These are phyloP conservation scores for Fusarium tuaranense DNA, from an alignment of 2,329 filamentous ascomycete genomes.

Conservation along the genomic window DNA sequence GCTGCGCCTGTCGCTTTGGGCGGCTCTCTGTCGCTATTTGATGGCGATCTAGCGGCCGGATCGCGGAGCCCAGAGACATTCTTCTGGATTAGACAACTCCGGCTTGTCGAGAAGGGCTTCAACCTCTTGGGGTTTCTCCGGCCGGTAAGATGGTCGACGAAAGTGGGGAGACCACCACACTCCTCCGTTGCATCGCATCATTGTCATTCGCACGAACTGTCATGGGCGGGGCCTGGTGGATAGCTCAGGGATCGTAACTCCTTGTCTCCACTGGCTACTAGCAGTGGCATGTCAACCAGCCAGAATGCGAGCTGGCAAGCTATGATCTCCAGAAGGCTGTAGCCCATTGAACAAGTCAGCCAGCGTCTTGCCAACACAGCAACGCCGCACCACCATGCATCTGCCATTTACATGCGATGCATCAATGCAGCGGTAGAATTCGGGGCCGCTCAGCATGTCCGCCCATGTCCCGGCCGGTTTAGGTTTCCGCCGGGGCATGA, in stretches of 20 bases:
- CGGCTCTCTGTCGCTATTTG: slow-evolving; percentile 31
- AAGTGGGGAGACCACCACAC: slow-evolving; percentile 1
- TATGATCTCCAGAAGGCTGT: slow-evolving; percentile 11
- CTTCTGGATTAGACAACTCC: background rate
- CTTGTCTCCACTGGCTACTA: slow-evolving; percentile 16
- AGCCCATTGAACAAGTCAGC: slow-evolving; percentile 31
- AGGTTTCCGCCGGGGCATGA: slow-evolving; percentile 23
- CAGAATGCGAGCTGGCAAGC: slow-evolving; percentile 12
- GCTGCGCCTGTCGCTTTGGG: slow-evolving; percentile 40
- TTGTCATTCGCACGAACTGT: slow-evolving; percentile 31
- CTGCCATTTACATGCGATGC: slow-evolving; percentile 16
- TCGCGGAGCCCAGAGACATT: slow-evolving; percentile 17
- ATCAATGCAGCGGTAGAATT: slow-evolving; percentile 30
- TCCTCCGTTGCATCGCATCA: slow-evolving; percentile 11
- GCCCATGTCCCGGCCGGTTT: background rate
- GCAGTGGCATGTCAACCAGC: slow-evolving; percentile 4
- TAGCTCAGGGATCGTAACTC: slow-evolving; percentile 3
- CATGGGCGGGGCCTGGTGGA: slow-evolving; percentile 11
- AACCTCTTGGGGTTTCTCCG: slow-evolving; percentile 15
- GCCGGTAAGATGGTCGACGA: background rate
- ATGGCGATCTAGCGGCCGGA: slow-evolving; percentile 18
- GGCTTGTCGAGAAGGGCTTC: slow-evolving; percentile 1
- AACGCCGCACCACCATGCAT: slow-evolving; percentile 22
- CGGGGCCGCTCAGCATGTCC: slow-evolving; percentile 22
- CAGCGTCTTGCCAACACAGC: slow-evolving; percentile 36